Evolutionary conservation across 306 rosid species (phyloP).

Genomic region (Dryas alaskensis): DNA sequence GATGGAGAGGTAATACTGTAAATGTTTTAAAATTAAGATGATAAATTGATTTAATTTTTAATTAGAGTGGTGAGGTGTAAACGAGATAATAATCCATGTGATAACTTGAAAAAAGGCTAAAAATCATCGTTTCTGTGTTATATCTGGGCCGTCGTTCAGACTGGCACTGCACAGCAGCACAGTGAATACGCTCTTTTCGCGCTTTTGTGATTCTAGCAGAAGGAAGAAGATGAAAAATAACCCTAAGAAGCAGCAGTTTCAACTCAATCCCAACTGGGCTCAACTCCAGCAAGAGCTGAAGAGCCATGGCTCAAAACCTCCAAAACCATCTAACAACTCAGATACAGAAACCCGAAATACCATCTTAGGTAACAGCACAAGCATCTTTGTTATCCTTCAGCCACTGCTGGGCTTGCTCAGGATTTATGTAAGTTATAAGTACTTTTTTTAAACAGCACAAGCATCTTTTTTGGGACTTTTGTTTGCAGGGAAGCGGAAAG

Average conservation of each 20-base stretch:
- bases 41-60: too few relatives aligned
- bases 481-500: constrained; percentile 78
- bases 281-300: constrained; percentile 68
- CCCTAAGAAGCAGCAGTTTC: constrained; percentile 34
- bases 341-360: constrained; percentile 32
- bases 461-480: background rate
- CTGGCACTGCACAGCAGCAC: background rate
- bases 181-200: background rate
- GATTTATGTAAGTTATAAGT: background rate
- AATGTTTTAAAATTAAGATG: too few relatives aligned
- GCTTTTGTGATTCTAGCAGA: background rate
- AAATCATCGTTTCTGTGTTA: too few relatives aligned
- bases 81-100: too few relatives aligned
- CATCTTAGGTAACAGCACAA: constrained; percentile 51
- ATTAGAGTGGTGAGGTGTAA: too few relatives aligned
- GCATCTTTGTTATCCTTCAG: background rate
- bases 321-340: constrained; percentile 31
- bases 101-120: too few relatives aligned
- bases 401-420: constrained; percentile 12
- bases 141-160: background rate
- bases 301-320: constrained; percentile 40
- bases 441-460: constrained; percentile 7
- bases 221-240: constrained; percentile 38
- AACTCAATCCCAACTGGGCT: constrained; percentile 83
- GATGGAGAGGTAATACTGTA: too few relatives aligned